Evolutionary conservation across 805 yeast species (phyloP).

Genomic region (Wickerhamomyces subpelliculosus): DNA sequence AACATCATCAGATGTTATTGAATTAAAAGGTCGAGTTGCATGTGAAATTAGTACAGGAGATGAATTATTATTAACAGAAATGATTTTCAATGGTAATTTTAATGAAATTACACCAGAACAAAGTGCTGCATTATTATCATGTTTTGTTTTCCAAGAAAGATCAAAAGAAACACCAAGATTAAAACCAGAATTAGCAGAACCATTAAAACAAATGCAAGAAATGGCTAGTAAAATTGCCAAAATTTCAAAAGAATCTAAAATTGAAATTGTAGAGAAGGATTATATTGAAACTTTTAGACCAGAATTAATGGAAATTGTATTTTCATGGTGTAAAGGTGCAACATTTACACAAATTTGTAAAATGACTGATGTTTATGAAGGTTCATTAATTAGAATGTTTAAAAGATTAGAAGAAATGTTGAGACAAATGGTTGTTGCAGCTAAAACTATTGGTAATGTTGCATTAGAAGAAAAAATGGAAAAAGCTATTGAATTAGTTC

Average conservation of each 20-base stretch:
- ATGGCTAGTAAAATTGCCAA: constrained; percentile 91
- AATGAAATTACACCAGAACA: constrained; percentile 83
- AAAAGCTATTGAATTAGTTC: constrained; percentile 74
- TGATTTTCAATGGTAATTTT: constrained; percentile 93
- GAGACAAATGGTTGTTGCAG: constrained; percentile 84
- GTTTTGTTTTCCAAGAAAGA: constrained; percentile 96
- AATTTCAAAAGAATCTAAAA: constrained; percentile 80
- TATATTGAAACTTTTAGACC: constrained; percentile 88
- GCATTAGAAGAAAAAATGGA: constrained; percentile 87
- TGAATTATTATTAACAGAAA: constrained; percentile 79
- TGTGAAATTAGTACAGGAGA: constrained; percentile 91
- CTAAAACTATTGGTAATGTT: constrained; percentile 88
- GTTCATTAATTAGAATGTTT: constrained; percentile 90
- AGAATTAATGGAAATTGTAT: constrained; percentile 95
- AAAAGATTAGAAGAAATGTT: constrained; percentile 90
- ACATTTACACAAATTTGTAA: constrained; percentile 94
- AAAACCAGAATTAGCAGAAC: constrained; percentile 88
- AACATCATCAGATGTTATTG: constrained; percentile 82
- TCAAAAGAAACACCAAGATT: constrained; percentile 83
- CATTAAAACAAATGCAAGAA: constrained; percentile 79
- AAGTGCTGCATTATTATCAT: constrained; percentile 85
- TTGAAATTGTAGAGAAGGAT: constrained; percentile 86
- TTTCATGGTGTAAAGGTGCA: constrained; percentile 95
- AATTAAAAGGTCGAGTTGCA: constrained; percentile 94
- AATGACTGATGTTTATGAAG: constrained; percentile 98